These are phyloP conservation scores for Hypomyces rosellus DNA, from an alignment of 2,329 filamentous ascomycete genomes.

Conservation along the genomic window DNA sequence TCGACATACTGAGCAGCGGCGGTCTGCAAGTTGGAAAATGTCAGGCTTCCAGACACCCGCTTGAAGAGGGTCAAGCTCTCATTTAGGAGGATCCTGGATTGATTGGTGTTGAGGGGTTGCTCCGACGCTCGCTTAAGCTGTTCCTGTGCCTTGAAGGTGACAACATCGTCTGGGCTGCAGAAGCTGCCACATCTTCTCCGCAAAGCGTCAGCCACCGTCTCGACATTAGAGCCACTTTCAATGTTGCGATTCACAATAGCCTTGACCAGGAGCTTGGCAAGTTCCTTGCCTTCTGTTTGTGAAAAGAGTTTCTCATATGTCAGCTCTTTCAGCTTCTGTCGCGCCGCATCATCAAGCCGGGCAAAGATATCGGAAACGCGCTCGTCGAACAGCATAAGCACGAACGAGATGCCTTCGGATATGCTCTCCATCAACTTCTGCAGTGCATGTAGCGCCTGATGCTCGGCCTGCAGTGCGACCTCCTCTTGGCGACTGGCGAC, in stretches of 20 bases:
- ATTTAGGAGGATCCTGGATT: slow-evolving; percentile 71
- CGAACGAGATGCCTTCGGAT: slow-evolving; percentile 94
- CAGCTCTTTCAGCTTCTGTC: slow-evolving; percentile 64
- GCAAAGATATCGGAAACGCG: slow-evolving; percentile 80
- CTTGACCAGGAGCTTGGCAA: slow-evolving; percentile 92
- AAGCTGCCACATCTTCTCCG: slow-evolving; percentile 91
- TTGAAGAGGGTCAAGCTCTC: slow-evolving; percentile 86
- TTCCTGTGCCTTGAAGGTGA: slow-evolving; percentile 98
- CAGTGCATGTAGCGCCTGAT: slow-evolving; percentile 82
- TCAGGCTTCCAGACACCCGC: slow-evolving; percentile 77
- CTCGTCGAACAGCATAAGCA: slow-evolving; percentile 91
- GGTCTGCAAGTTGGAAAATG: slow-evolving; percentile 69
- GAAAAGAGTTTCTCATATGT: slow-evolving; percentile 89
- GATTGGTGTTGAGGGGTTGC: slow-evolving; percentile 65
- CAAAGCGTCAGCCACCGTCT: slow-evolving; percentile 93
- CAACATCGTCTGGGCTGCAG: slow-evolving; percentile 93
- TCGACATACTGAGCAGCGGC: slow-evolving; percentile 74
- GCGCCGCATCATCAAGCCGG: slow-evolving; percentile 63
- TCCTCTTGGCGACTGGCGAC: slow-evolving; percentile 82
- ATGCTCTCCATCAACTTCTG: slow-evolving; percentile 83
- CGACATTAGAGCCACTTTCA: slow-evolving; percentile 91
- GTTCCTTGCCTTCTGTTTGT: slow-evolving; percentile 68
- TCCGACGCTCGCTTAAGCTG: slow-evolving; percentile 84
- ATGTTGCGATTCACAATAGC: slow-evolving; percentile 98
- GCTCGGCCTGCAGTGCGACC: slow-evolving; percentile 85